Percentiles rank a stretch among this genome's conserved stretches.
phyloP scores from a whole-genome alignment of 106 monocot species.

The Agapanthus africanus region DNA sequence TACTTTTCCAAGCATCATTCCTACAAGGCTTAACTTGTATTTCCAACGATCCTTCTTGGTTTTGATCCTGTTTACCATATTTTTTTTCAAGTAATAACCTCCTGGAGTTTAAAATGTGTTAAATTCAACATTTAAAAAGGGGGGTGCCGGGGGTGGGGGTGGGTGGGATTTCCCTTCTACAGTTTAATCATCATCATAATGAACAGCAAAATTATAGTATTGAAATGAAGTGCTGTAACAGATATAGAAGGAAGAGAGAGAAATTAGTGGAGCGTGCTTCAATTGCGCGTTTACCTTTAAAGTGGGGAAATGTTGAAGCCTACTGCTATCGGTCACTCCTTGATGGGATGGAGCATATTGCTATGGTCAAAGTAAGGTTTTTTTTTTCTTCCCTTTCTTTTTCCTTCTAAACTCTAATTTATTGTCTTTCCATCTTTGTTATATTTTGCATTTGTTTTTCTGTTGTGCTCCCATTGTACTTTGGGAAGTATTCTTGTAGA shows the following conservation, averaged over 20 bases:
- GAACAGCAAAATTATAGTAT: not conserved
- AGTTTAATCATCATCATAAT: not conserved
- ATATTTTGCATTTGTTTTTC: not conserved
- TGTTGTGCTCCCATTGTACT: not conserved
- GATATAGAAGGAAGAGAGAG: constrained; percentile 92
- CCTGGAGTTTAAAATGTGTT: not conserved
- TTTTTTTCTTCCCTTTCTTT: too few relatives aligned
- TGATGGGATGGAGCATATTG: constrained; percentile 96
- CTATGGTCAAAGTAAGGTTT: constrained; percentile 80
- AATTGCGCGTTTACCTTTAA: constrained; percentile 59
- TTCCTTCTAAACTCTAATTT: not conserved
- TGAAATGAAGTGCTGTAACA: constrained; percentile 16
- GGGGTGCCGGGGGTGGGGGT: too few relatives aligned
- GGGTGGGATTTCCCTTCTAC: too few relatives aligned
- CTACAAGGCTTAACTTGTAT: too few relatives aligned
- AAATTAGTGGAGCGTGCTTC: constrained; percentile 74
- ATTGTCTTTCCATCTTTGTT: not conserved
- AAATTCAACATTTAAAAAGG: too few relatives aligned
- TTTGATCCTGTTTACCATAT: not conserved
- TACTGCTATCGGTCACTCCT: constrained; percentile 85
- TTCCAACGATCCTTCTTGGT: not conserved
- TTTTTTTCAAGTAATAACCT: not conserved
- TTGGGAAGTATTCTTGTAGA: not conserved
- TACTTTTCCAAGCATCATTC: too few relatives aligned
- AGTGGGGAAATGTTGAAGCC: constrained; percentile 69